Evolutionary conservation across 331 rosid species (phyloP).

Genomic region (Pyracantha coccinea): DNA sequence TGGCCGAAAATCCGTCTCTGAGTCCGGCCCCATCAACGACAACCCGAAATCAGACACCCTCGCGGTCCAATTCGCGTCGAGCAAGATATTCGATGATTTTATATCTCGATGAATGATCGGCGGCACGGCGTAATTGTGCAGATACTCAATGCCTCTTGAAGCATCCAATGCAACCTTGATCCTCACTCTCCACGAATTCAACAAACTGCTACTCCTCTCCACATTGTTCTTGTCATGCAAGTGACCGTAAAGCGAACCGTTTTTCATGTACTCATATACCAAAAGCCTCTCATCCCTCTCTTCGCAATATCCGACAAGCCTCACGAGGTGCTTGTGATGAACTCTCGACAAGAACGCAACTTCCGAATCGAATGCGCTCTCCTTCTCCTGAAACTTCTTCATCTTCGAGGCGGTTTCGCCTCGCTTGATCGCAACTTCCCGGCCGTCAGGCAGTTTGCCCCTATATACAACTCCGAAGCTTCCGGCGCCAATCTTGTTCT

Average conservation of each 20-base stretch:
- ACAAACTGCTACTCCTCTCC: slow-evolving; percentile 44
- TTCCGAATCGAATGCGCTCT: slow-evolving; percentile 88
- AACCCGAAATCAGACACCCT: slow-evolving; percentile 94
- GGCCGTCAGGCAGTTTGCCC: slow-evolving; percentile 69
- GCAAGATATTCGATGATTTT: slow-evolving; percentile 82
- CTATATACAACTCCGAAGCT: slow-evolving; percentile 88
- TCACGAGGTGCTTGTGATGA: slow-evolving; percentile 90
- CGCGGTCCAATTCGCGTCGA: slow-evolving; percentile 65
- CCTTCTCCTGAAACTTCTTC: slow-evolving; percentile 90
- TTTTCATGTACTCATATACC: slow-evolving; percentile 92
- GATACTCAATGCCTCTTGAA: slow-evolving; percentile 88
- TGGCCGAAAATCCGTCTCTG: slow-evolving; percentile 44
- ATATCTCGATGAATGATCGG: slow-evolving; percentile 89
- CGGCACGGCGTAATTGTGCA: slow-evolving; percentile 90
- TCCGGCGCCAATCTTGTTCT: slow-evolving; percentile 82
- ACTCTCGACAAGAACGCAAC: slow-evolving; percentile 79
- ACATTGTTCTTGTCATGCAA: slow-evolving; percentile 66
- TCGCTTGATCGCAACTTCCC: slow-evolving; percentile 84
- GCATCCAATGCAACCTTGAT: slow-evolving; percentile 88
- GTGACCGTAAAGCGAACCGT: slow-evolving; percentile 85
- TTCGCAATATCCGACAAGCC: slow-evolving; percentile 88
- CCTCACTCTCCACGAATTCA: slow-evolving; percentile 85
- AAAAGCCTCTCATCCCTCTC: slow-evolving; percentile 84
- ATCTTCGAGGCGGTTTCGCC: slow-evolving; percentile 44
- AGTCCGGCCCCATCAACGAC: slow-evolving; percentile 68